phyloP scores from a whole-genome alignment of 306 rosid species.

The Dalbergia oliveri region DNA sequence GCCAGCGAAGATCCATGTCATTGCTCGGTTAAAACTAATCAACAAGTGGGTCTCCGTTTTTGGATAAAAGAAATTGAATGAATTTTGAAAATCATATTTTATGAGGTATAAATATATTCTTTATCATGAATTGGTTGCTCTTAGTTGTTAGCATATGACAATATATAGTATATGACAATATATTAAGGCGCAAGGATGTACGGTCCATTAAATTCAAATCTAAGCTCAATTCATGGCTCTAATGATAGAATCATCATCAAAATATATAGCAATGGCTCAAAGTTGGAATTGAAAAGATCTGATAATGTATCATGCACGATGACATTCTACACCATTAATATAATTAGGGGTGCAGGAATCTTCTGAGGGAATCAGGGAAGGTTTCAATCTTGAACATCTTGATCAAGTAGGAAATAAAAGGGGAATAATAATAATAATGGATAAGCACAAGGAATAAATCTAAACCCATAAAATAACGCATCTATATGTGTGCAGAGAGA shows the following conservation, averaged over 20 bases:
- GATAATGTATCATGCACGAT: not conserved
- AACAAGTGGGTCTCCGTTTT: constrained; percentile 35
- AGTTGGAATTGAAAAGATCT: not conserved
- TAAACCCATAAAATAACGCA: not conserved
- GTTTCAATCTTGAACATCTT: not conserved
- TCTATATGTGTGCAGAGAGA: no score
- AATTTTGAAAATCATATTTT: not conserved
- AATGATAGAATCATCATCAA: not conserved
- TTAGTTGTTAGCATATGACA: not conserved
- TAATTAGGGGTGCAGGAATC: not conserved
- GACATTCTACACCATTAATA: not conserved
- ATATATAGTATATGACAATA: not conserved
- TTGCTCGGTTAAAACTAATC: constrained; percentile 28
- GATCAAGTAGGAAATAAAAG: not conserved
- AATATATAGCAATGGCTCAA: not conserved
- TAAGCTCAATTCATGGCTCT: constrained; percentile 2
- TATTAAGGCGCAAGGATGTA: constrained; percentile 1
- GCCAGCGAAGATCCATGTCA: constrained; percentile 48
- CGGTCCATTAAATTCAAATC: constrained; percentile 29
- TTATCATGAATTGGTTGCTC: constrained; percentile 22
- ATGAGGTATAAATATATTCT: not conserved
- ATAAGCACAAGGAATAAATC: not conserved
- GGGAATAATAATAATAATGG: not conserved
- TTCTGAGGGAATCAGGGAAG: not conserved
- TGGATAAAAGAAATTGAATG: not conserved